A percentile compares a stretch with the other conserved stretches of the same genome.
Conservation (phyloP, 139 green algal species). For the Ettlia oleoabundans region DNA sequence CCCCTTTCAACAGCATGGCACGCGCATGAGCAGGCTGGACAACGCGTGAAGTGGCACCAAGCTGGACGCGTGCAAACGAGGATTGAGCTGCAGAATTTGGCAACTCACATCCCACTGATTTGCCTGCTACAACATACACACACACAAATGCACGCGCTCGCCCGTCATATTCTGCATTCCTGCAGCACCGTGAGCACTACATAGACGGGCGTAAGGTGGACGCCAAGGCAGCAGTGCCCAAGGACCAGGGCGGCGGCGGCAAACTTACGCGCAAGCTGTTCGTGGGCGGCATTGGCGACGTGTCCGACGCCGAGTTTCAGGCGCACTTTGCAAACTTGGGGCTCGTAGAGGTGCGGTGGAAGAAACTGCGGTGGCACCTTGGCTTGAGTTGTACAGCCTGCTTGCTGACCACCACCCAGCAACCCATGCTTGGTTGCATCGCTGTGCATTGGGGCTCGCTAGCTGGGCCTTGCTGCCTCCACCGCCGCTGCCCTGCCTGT, state of each 20-base stretch:
- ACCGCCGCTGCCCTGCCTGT: no score
- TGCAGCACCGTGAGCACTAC: slow-evolving; percentile 65
- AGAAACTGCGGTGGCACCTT: slow-evolving; percentile 37
- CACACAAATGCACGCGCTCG: not conserved
- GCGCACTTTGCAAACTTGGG: slow-evolving; percentile 77
- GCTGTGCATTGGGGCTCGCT: no score
- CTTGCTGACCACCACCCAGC: no score
- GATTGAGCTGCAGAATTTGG: no score
- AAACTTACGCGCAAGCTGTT: slow-evolving; percentile 80
- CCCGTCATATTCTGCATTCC: not conserved
- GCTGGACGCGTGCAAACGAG: no score
- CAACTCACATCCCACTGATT: no score
- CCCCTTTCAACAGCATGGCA: not conserved
- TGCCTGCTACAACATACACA: no score
- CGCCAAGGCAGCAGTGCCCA: slow-evolving; percentile 77
- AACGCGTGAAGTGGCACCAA: not conserved
- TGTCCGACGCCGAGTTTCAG: slow-evolving; percentile 75
- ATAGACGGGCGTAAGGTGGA: slow-evolving; percentile 73
- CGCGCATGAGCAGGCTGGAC: not conserved
- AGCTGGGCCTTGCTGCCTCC: no score
- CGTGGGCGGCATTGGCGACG: slow-evolving; percentile 82
- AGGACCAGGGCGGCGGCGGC: slow-evolving; percentile 52
- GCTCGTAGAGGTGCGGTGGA: slow-evolving; percentile 66
- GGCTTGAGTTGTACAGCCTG: no score
- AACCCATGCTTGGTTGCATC: no score